Evolutionary conservation across 352 stramenopile species (phyloP).

Genomic region (Phytophthora nicotianae): DNA sequence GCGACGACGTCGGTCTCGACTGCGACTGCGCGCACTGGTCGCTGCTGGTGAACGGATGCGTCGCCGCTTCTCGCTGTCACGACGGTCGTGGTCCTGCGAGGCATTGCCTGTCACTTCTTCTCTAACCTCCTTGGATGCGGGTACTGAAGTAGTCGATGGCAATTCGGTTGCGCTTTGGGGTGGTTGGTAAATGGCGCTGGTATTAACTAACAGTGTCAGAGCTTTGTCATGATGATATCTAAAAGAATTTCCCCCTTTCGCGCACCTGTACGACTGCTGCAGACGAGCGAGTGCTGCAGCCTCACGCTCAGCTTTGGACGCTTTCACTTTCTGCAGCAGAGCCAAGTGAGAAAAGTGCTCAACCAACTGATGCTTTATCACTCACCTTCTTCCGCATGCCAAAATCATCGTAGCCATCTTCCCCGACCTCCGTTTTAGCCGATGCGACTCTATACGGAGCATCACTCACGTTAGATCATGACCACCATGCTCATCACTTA

Average conservation of each 20-base stretch:
- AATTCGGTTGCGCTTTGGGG: conserved; percentile 22
- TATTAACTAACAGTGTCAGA: conserved; percentile 11
- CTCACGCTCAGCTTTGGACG: conserved; percentile 77
- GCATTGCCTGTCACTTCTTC: not conserved
- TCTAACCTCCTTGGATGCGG: conserved; percentile 12
- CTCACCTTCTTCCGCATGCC: conserved; percentile 81
- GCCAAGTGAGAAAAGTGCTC: not conserved
- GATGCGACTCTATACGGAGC: conserved; percentile 55
- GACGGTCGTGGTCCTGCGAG: not conserved
- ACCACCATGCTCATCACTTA: not conserved
- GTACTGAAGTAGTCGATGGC: not conserved
- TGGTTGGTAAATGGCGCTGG: conserved; percentile 58
- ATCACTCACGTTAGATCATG: conserved; percentile 6
- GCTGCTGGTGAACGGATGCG: conserved; percentile 31
- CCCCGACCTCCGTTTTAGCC: conserved; percentile 74
- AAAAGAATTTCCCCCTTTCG: not conserved
- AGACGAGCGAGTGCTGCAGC: conserved; percentile 79
- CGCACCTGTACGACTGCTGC: conserved; percentile 81
- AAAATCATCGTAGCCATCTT: conserved; percentile 91
- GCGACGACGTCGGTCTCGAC: conserved; percentile 32
- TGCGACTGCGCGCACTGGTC: conserved; percentile 22
- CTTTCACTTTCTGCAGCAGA: conserved; percentile 56
- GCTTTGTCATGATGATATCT: not conserved
- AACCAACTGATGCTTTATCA: not conserved
- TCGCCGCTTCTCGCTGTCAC: conserved; percentile 15